Percentiles rank a stretch among this genome's conserved stretches.
phyloP scores from a whole-genome alignment of 495 filamentous ascomycete genomes.

The Diplogelasinospora grovesii region DNA sequence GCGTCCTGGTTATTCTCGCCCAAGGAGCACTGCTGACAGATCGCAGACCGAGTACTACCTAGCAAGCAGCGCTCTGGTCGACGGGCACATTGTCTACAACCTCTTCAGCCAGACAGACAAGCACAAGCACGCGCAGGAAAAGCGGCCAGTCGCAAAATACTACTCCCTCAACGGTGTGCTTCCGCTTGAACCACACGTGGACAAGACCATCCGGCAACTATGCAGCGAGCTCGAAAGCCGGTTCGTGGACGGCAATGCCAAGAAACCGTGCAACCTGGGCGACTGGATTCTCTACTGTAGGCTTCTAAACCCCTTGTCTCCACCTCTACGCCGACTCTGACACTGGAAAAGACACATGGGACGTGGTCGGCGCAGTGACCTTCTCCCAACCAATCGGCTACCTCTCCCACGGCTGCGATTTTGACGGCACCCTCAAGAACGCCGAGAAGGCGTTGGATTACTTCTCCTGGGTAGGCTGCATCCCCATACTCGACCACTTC shows the following conservation, averaged over 20 bases:
- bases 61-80: slow-evolving; percentile 23
- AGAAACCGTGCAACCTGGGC: slow-evolving; percentile 12
- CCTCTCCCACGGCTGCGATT: slow-evolving; percentile 24
- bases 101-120: slow-evolving; percentile 28
- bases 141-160: slow-evolving; percentile 30
- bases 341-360: slow-evolving; percentile 22
- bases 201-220: slow-evolving; percentile 18
- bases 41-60: slow-evolving; percentile 30
- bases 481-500: slow-evolving; percentile 21
- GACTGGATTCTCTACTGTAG: slow-evolving; percentile 20
- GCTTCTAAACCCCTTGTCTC: background rate
- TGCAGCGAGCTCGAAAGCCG: slow-evolving; percentile 12
- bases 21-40: background rate
- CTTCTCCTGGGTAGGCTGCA: slow-evolving; percentile 14
- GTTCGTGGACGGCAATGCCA: slow-evolving; percentile 1
- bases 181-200: slow-evolving; percentile 25
- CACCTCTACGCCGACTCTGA: background rate
- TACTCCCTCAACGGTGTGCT: slow-evolving; percentile 27
- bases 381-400: slow-evolving; percentile 33
- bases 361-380: slow-evolving; percentile 24
- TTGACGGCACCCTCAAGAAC: slow-evolving; percentile 13
- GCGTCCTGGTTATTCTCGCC: background rate
- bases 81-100: slow-evolving; percentile 31
- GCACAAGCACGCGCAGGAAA: slow-evolving; percentile 21
- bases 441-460: slow-evolving; percentile 13